Percentiles rank a stretch among this genome's conserved stretches.
Evolutionary conservation across 352 stramenopile species (phyloP).

Genomic region (Phytophthora vignae): DNA sequence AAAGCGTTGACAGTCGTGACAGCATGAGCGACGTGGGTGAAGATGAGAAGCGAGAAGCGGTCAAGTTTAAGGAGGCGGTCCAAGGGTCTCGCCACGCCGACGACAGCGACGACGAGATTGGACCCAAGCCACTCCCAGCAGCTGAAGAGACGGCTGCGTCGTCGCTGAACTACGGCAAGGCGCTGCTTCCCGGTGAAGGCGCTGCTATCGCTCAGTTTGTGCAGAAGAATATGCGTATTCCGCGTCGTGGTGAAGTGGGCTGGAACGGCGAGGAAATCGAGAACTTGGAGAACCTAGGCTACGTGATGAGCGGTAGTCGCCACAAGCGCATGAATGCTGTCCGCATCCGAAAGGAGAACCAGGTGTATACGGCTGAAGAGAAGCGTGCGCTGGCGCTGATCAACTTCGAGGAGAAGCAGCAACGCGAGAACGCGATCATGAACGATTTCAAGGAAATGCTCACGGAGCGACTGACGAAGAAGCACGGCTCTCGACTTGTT

Average conservation of each 20-base stretch:
- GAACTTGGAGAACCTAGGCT: slow-evolving; percentile 93
- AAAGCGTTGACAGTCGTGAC: slow-evolving; percentile 18
- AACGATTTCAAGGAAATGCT: slow-evolving; percentile 97
- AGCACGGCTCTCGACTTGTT: slow-evolving; percentile 86
- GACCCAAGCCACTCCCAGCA: slow-evolving; percentile 77
- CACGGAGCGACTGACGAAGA: slow-evolving; percentile 87
- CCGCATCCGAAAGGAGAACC: slow-evolving; percentile 99
- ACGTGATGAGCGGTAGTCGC: slow-evolving; percentile 98
- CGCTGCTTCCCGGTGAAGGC: slow-evolving; percentile 94
- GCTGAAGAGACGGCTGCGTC: slow-evolving; percentile 56
- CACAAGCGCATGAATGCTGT: slow-evolving; percentile 99
- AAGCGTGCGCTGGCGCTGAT: slow-evolving; percentile 98
- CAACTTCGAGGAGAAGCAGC: slow-evolving; percentile 99
- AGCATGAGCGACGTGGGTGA: slow-evolving; percentile 41
- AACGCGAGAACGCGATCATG: slow-evolving; percentile 98
- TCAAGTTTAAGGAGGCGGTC: slow-evolving; percentile 91
- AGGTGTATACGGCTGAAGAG: slow-evolving; percentile 99
- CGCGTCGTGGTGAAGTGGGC: slow-evolving; percentile 97
- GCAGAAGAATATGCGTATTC: slow-evolving; percentile 99
- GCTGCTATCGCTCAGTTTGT: slow-evolving; percentile 98
- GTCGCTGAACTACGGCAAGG: slow-evolving; percentile 91
- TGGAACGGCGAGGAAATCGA: slow-evolving; percentile 97
- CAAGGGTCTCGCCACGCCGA: slow-evolving; percentile 67
- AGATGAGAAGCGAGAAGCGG: slow-evolving; percentile 78
- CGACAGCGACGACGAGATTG: slow-evolving; percentile 90